These are phyloP conservation scores for Eucalyptus grandis DNA, from an alignment of 345 rosid species.

Conservation along the genomic window DNA sequence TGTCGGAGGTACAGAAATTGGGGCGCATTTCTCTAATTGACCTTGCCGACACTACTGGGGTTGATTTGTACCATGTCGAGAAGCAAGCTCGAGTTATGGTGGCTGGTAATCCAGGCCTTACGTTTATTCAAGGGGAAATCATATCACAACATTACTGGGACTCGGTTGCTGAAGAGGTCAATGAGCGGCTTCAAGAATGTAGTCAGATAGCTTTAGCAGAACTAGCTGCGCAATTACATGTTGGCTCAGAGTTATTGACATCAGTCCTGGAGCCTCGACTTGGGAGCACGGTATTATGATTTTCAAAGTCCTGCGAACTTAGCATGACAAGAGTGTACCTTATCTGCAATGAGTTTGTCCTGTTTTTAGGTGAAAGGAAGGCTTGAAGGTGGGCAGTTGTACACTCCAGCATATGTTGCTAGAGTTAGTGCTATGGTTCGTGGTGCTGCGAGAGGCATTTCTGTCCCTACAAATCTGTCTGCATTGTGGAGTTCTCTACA, in stretches of 20 bases:
- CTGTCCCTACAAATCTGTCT: slow-evolving; percentile 77
- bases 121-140: slow-evolving; percentile 79
- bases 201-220: slow-evolving; percentile 90
- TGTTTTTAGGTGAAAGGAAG: slow-evolving; percentile 74
- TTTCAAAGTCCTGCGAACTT: not conserved
- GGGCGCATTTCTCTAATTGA: slow-evolving; percentile 92
- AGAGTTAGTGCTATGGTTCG: slow-evolving; percentile 93
- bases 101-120: slow-evolving; percentile 34
- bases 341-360: not conserved
- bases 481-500: slow-evolving; percentile 69
- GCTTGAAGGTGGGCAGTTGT: slow-evolving; percentile 96
- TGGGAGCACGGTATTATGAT: slow-evolving; percentile 58
- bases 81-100: slow-evolving; percentile 69
- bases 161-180: slow-evolving; percentile 78
- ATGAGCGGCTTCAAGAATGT: slow-evolving; percentile 94
- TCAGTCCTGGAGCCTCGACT: slow-evolving; percentile 87
- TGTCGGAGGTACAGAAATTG: slow-evolving; percentile 36
- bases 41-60: slow-evolving; percentile 70
- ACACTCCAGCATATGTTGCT: slow-evolving; percentile 91
- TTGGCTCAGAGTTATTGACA: slow-evolving; percentile 74
- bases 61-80: slow-evolving; percentile 92
- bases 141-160: slow-evolving; percentile 96
- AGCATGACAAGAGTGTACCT: not conserved
- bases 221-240: slow-evolving; percentile 76
- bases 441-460: slow-evolving; percentile 85